A percentile compares a stretch with the other conserved stretches of the same genome.
Conservation (phyloP, 2,329 filamentous ascomycete genomes). For the Cladophialophora chaetospira region DNA sequence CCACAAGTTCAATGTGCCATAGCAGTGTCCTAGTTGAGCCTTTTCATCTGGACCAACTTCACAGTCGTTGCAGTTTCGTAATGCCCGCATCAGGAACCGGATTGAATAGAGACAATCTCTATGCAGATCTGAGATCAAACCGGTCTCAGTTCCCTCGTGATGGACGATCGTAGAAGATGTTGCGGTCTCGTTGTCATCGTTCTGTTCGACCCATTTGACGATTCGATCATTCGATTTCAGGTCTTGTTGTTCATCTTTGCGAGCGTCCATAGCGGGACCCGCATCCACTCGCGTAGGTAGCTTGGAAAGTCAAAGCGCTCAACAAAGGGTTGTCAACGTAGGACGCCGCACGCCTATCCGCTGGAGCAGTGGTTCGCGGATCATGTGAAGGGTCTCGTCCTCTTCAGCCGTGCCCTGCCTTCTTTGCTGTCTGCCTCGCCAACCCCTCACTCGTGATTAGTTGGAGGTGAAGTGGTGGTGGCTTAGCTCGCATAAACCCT, state of each 20-base stretch:
- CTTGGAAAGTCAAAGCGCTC: too few relatives aligned
- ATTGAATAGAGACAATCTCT: not conserved
- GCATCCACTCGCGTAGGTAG: too few relatives aligned
- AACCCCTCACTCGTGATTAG: too few relatives aligned
- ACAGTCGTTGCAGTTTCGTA: not conserved
- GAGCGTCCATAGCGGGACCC: not conserved
- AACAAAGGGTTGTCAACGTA: too few relatives aligned
- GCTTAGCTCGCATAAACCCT: too few relatives aligned
- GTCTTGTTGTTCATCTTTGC: not conserved
- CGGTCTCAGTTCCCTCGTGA: not conserved
- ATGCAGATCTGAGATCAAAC: not conserved
- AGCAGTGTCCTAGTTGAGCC: not conserved
- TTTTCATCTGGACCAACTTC: not conserved
- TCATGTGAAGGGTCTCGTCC: too few relatives aligned
- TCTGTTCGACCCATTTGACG: not conserved
- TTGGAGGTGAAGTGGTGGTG: too few relatives aligned
- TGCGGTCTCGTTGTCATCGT: not conserved
- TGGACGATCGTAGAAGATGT: not conserved
- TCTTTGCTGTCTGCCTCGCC: too few relatives aligned
- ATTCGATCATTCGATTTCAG: not conserved
- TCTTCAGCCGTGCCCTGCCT: too few relatives aligned
- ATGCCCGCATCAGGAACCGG: not conserved
- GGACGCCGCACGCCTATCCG: too few relatives aligned
- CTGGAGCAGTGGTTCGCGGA: too few relatives aligned
- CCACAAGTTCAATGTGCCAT: not conserved